Conservation (phyloP, 1,139 yeast genomes). For the Zygoascus meyerae region DNA sequence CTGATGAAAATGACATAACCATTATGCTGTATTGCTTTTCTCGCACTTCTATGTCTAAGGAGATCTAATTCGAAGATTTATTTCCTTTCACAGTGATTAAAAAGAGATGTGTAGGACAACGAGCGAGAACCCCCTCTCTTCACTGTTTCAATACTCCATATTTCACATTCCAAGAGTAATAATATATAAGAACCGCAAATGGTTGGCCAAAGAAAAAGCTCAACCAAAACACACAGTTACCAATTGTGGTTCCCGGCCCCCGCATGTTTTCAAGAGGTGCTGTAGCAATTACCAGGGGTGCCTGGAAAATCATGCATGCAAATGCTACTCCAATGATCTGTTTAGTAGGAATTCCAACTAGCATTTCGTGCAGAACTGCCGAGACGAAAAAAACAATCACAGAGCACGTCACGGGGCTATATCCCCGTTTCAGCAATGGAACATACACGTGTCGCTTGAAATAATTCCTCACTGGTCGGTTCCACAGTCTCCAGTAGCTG, state of each 20-base stretch:
- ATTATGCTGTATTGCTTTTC: too few relatives aligned
- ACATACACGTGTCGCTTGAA: conserved; percentile 56
- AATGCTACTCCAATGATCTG: conserved; percentile 43
- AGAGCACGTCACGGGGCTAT: conserved; percentile 30
- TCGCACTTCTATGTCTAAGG: too few relatives aligned
- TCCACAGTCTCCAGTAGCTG: conserved; percentile 63
- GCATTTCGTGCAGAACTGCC: conserved; percentile 41
- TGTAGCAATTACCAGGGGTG: conserved; percentile 38
- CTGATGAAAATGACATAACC: too few relatives aligned
- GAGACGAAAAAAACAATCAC: conserved; percentile 37
- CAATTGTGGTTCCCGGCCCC: conserved; percentile 37
- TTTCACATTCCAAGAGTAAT: conserved; percentile 40
- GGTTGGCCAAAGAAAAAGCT: conserved; percentile 44
- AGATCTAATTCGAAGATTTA: too few relatives aligned
- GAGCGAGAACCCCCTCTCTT: not conserved
- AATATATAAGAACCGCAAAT: conserved; percentile 39
- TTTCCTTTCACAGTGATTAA: too few relatives aligned
- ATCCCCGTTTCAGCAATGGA: conserved; percentile 36
- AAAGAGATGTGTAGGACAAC: not conserved
- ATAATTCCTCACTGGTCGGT: conserved; percentile 58
- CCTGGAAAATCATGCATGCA: conserved; percentile 39
- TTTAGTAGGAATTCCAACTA: conserved; percentile 46
- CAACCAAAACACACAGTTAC: conserved; percentile 43
- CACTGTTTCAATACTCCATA: conserved; percentile 19
- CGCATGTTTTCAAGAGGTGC: conserved; percentile 38